phyloP scores from a whole-genome alignment of 495 filamentous ascomycete species.

The Trichoderma asperelloides region DNA sequence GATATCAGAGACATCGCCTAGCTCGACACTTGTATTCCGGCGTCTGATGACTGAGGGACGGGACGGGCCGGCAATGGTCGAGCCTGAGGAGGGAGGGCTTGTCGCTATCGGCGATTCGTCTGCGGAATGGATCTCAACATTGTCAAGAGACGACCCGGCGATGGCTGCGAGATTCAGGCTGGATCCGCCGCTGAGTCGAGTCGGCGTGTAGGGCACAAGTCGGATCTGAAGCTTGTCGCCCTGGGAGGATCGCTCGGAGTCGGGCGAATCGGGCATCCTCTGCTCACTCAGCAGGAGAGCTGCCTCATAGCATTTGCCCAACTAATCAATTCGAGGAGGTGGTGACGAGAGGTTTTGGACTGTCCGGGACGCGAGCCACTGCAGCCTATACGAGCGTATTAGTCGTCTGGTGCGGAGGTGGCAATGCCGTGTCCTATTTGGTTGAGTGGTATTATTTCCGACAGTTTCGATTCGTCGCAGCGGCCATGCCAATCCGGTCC shows the following conservation, averaged over 20 bases:
- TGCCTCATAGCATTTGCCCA: slow-evolving; percentile 4
- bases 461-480: slow-evolving; percentile 3
- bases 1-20: neutral
- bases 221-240: slow-evolving; percentile 22
- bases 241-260: slow-evolving; percentile 1
- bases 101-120: neutral
- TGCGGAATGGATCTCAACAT: neutral
- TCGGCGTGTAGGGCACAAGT: slow-evolving; percentile 42
- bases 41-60: neutral
- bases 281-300: neutral
- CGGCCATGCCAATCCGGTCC: slow-evolving; percentile 1
- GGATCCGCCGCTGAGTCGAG: slow-evolving; percentile 4
- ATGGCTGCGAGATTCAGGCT: neutral
- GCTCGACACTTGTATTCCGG: neutral
- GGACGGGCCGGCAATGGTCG: neutral
- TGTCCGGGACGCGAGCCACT: neutral
- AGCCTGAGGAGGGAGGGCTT: neutral
- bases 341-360: neutral
- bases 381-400: neutral
- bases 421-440: neutral
- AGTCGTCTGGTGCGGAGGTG: slow-evolving; percentile 5
- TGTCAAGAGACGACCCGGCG: neutral
- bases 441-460: neutral
- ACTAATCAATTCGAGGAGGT: neutral
- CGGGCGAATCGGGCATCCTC: slow-evolving; percentile 4